Evolutionary conservation across 2,329 filamentous ascomycete genomes (phyloP), one percentile per base, ranked within the genome.

Genomic region (Pseudogymnoascus sp.): DNA sequence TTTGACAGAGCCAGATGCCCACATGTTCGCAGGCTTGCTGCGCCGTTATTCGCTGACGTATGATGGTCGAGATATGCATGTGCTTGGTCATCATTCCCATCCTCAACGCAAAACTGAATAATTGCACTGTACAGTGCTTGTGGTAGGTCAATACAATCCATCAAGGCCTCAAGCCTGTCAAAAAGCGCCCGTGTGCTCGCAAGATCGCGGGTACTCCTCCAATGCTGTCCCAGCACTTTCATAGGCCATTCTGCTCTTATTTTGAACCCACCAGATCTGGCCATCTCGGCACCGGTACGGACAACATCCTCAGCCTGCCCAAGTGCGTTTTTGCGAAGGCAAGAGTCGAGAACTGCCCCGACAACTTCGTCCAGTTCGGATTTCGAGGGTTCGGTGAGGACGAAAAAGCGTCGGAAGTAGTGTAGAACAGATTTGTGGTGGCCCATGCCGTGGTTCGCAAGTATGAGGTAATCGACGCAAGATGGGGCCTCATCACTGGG

Each of bases 1-100:
- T 69, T 70, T 6, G 67, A 67, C 21, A 69, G 65, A n/a, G 70
- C 70, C 52, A 72, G 68, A 58, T 72, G 69, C 1, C 71, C 70
- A 61, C 66, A 64, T 6, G 70, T 70, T n/a, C 67, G 66, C 12
- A 67, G 8, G 55, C 70, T 59, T 4, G 62, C 59, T 7, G 13
- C 31, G 2, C 25, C 42, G 31, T 45, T 45, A 18, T 58, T 55
- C 9, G 15, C 62, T 8, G 39, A 42, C 18, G 63, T 58, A 4
- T 25, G n/a, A 9, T 67, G 52, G 1, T 64, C 58, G 55, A 68
- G 65, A 42, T 72, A 72, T 5, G 18, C 39, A 18, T 33, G 15
- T 5, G 71, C 71, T 7, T 62, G 58, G 48, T 58, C 25, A 37
- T 68, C 66, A 15, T 70, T 64, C 8, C 64, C 64, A 59, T 69